phyloP scores from a whole-genome alignment of 768 basidiomycete genomes.

The Podaxis mareebaensis region DNA sequence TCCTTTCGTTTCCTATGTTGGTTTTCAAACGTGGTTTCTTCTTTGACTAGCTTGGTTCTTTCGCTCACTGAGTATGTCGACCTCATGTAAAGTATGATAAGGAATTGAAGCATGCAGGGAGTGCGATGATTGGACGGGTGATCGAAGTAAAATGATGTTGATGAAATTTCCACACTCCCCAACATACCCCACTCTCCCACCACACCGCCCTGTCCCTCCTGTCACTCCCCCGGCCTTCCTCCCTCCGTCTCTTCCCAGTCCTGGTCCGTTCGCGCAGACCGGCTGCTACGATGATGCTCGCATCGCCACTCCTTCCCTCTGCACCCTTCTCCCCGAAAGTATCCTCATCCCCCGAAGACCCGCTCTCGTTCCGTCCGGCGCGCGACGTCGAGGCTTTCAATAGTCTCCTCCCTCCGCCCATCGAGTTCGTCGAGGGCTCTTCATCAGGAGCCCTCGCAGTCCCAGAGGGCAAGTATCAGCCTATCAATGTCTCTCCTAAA shows the following conservation, averaged over 20 bases:
- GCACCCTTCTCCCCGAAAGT: constrained; percentile 35
- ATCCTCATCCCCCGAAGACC: constrained; percentile 51
- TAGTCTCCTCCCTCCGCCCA: constrained; percentile 73
- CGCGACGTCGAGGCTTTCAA: constrained; percentile 77
- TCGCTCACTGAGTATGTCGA: not conserved
- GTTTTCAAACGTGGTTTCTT: not conserved
- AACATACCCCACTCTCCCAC: not conserved
- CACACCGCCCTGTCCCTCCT: not conserved
- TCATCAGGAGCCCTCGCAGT: constrained; percentile 74
- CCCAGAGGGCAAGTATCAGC: constrained; percentile 76
- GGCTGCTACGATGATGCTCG: constrained; percentile 55
- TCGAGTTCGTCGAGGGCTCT: constrained; percentile 85
- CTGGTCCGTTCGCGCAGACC: constrained; percentile 8
- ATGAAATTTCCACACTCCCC: constrained; percentile 10
- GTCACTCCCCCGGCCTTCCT: not conserved
- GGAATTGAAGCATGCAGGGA: not conserved
- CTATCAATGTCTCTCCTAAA: constrained; percentile 72
- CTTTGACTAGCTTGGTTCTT: not conserved
- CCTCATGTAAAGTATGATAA: not conserved
- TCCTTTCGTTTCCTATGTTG: not conserved
- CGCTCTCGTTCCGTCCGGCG: constrained; percentile 60
- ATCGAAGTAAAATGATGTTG: constrained; percentile 16
- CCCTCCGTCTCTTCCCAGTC: not conserved
- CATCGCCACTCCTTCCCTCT: constrained; percentile 59
- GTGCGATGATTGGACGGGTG: constrained; percentile 4